Evolutionary conservation across 805 yeast species (phyloP).

Genomic region (Metschnikowia baotianmanensis): DNA sequence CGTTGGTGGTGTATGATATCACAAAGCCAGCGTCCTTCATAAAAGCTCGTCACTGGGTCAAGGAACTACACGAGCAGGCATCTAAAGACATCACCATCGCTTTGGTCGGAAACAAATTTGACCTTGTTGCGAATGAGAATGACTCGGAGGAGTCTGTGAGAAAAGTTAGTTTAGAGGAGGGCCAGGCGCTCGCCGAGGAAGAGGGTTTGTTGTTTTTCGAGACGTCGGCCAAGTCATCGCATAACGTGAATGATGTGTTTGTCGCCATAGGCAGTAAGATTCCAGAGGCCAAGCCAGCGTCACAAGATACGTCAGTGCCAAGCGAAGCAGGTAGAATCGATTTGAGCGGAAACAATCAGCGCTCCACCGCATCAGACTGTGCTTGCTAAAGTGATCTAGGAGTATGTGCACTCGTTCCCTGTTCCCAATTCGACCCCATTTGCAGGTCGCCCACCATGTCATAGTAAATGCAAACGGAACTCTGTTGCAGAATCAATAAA

Average conservation of each 20-base stretch:
- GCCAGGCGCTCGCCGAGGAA: constrained; percentile 82
- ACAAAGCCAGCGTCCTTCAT: constrained; percentile 64
- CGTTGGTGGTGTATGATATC: constrained; percentile 74
- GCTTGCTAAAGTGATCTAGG: too few species aligned
- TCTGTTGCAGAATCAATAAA: too few species aligned
- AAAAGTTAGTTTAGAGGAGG: constrained; percentile 84
- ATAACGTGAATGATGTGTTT: constrained; percentile 88
- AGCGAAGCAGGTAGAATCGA: constrained; percentile 29
- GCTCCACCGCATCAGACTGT: constrained; percentile 18
- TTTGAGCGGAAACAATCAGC: constrained; percentile 26
- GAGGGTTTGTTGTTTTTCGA: constrained; percentile 89
- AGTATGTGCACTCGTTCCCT: too few species aligned
- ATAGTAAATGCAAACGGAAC: too few species aligned
- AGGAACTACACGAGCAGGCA: constrained; percentile 81
- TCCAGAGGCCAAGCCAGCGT: constrained; percentile 44
- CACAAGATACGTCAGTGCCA: constrained; percentile 13
- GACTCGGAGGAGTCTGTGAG: constrained; percentile 53
- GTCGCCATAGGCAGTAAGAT: constrained; percentile 85
- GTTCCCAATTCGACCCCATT: not conserved
- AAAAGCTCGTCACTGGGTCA: constrained; percentile 75
- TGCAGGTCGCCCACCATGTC: not conserved
- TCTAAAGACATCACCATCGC: constrained; percentile 71
- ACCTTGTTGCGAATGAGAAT: constrained; percentile 48
- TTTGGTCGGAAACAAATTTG: constrained; percentile 76
- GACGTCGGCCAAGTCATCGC: constrained; percentile 89